Conservation (phyloP, 345 rosid genomes). For the Brassica napus region Da-Ae NC_063436.1:3968001-3968500, state of each 20-base stretch:
- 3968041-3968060: background rate
- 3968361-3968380: slow-evolving; percentile 24
- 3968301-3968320: slow-evolving; percentile 46
- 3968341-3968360: slow-evolving; percentile 39
- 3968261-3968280: slow-evolving; percentile 34
- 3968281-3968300: background rate
- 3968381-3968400: slow-evolving; percentile 15
- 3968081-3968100: background rate
- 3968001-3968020: background rate
- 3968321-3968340: slow-evolving; percentile 45
- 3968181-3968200: background rate
- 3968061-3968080: background rate
- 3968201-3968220: background rate
- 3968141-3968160: background rate
- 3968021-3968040: background rate
- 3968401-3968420: background rate
- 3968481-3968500: background rate
- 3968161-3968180: background rate
- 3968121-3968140: slow-evolving; percentile 3
- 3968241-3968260: slow-evolving; percentile 41
- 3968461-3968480: slow-evolving; percentile 22
- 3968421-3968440: background rate
- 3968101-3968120: background rate
- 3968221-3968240: slow-evolving; percentile 27
- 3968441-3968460: background rate